A percentile compares a stretch with the other conserved stretches of the same genome.
Evolutionary conservation across 805 yeast genomes (phyloP).

Genomic region (Metschnikowia lunata): DNA sequence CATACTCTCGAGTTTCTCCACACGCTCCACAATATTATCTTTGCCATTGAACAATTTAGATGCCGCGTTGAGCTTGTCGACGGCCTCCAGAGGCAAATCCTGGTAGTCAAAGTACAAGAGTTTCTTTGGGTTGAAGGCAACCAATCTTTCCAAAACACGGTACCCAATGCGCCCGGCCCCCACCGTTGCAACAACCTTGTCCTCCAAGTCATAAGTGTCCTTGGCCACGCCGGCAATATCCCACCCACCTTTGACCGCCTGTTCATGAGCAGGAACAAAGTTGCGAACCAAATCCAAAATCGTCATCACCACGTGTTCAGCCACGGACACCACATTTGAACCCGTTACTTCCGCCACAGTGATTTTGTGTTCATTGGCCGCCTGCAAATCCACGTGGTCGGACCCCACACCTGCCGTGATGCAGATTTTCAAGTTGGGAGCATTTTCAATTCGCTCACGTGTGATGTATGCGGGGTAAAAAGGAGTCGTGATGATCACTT

Average conservation of each 20-base stretch:
- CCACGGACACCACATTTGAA: conserved; percentile 74
- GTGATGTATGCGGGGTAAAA: conserved; percentile 79
- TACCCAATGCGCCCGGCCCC: conserved; percentile 82
- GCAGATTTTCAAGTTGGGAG: conserved; percentile 64
- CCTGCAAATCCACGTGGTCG: conserved; percentile 71
- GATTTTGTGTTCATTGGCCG: conserved; percentile 59
- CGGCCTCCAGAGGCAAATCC: conserved; percentile 52
- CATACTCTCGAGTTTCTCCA: conserved; percentile 58
- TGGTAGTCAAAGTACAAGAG: conserved; percentile 74
- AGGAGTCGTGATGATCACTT: conserved; percentile 75
- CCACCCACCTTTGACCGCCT: conserved; percentile 60
- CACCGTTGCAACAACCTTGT: conserved; percentile 71
- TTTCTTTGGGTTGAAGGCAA: conserved; percentile 71
- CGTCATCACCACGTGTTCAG: conserved; percentile 76
- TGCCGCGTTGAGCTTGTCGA: conserved; percentile 34
- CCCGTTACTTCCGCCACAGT: conserved; percentile 80
- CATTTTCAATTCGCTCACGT: conserved; percentile 59
- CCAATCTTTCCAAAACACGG: conserved; percentile 66
- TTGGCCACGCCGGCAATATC: conserved; percentile 70
- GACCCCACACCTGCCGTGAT: conserved; percentile 85
- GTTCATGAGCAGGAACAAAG: conserved; percentile 75
- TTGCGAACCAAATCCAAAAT: conserved; percentile 68
- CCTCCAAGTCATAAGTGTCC: conserved; percentile 71
- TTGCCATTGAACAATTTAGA: conserved; percentile 41
- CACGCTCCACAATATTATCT: conserved; percentile 51